Conservation (phyloP, 1,284 basidiomycete species). For the Apiotrichum porosum region DNA sequence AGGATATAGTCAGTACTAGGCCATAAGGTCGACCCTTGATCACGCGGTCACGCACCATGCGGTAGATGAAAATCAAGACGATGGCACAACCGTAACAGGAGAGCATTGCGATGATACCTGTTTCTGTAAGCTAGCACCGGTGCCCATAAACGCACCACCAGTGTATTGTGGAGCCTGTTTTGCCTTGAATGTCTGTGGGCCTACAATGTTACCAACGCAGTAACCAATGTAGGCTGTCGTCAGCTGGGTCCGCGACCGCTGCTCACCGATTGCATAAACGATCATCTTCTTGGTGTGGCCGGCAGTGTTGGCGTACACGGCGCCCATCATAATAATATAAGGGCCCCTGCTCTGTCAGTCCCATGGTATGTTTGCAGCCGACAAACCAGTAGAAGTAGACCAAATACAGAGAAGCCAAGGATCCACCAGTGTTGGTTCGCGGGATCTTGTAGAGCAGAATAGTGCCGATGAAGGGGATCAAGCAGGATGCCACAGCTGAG, state of each 20-base stretch:
- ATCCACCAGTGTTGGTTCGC: conserved; percentile 24
- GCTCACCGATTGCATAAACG: conserved; percentile 23
- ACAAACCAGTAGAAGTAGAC: conserved; percentile 20
- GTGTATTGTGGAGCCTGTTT: conserved; percentile 24
- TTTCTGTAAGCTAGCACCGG: too few species aligned
- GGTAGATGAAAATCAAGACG: conserved; percentile 12
- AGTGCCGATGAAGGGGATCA: conserved; percentile 7
- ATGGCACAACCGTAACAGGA: conserved; percentile 24
- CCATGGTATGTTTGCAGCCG: not conserved
- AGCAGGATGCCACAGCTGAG: too few species aligned
- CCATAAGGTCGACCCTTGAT: too few species aligned
- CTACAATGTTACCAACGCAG: conserved; percentile 24
- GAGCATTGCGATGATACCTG: conserved; percentile 26
- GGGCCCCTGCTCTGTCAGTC: not conserved
- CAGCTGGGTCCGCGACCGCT: too few species aligned
- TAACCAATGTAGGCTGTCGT: conserved; percentile 31
- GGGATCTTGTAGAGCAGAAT: conserved; percentile 26
- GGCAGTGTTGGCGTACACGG: conserved; percentile 28
- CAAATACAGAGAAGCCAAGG: conserved; percentile 24
- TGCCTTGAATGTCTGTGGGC: conserved; percentile 28
- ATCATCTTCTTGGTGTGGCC: conserved; percentile 33
- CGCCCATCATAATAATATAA: too few species aligned
- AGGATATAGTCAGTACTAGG: too few species aligned
- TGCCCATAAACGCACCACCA: too few species aligned
- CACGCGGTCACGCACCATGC: conserved; percentile 18